Evolutionary conservation across 371 early-diverging fungal genomes (phyloP).

Genomic region (Mycotypha africana): DNA sequence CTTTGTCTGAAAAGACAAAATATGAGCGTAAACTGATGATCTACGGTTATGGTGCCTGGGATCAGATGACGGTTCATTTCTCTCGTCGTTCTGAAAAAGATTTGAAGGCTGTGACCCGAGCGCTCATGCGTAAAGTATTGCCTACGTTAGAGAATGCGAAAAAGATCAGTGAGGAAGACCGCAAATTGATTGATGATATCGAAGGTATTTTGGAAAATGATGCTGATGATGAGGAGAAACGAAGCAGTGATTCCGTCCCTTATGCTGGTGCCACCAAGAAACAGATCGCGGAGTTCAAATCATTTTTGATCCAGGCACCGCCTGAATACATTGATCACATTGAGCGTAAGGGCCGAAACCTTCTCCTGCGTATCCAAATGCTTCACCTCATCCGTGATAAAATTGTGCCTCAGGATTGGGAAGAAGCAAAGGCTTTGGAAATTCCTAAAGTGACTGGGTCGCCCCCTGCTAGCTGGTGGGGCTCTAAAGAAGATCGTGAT

Average conservation of each 20-base stretch:
- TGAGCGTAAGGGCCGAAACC: conserved; percentile 58
- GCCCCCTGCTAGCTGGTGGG: conserved; percentile 77
- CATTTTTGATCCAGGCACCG: conserved; percentile 62
- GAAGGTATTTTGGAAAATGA: conserved; percentile 21
- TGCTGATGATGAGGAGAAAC: conserved; percentile 27
- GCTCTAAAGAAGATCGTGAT: conserved; percentile 66
- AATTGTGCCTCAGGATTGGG: conserved; percentile 53
- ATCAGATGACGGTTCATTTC: conserved; percentile 48
- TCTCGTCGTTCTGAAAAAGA: conserved; percentile 53
- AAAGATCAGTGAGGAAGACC: conserved; percentile 29
- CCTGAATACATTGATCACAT: conserved; percentile 69
- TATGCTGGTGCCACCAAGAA: conserved; percentile 54
- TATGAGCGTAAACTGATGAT: conserved; percentile 77
- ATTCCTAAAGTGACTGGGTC: conserved; percentile 53
- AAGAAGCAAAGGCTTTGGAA: conserved; percentile 43
- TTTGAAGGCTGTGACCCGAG: conserved; percentile 46
- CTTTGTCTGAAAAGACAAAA: conserved; percentile 62
- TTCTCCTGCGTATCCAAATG: conserved; percentile 69
- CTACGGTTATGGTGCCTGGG: conserved; percentile 74
- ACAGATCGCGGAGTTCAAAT: conserved; percentile 52
- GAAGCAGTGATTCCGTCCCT: conserved; percentile 40
- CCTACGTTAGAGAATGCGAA: conserved; percentile 19
- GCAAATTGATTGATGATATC: conserved; percentile 29
- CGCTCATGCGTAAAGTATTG: conserved; percentile 26
- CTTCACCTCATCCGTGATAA: conserved; percentile 66